Evolutionary conservation across 768 basidiomycete species (phyloP).

Genomic region (Pisolithus marmoratus): DNA sequence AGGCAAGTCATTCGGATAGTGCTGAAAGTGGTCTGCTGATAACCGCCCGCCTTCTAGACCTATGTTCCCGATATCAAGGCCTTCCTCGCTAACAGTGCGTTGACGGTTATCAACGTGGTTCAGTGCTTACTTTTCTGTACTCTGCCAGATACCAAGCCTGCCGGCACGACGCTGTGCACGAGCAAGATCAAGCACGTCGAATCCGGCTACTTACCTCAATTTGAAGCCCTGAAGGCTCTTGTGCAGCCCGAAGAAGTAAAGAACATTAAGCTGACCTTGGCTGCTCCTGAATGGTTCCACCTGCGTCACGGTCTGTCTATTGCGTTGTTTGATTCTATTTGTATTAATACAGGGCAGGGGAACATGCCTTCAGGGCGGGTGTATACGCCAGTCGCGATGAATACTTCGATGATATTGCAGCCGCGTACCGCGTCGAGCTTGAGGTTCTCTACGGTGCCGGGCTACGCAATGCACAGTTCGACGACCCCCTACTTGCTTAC

Average conservation of each 20-base stretch:
- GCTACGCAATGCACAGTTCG: conserved; percentile 39
- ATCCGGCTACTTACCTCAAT: conserved; percentile 60
- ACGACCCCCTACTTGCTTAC: conserved; percentile 48
- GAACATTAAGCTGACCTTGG: conserved; percentile 66
- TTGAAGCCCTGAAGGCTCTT: conserved; percentile 52
- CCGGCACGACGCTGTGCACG: conserved; percentile 29
- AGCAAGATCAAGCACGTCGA: conserved; percentile 58
- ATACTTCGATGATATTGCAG: conserved; percentile 45
- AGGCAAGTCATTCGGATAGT: conserved; percentile 5
- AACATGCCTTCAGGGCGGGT: conserved; percentile 15
- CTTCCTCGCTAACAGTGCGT: conserved; percentile 15
- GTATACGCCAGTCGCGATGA: conserved; percentile 27
- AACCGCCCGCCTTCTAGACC: conserved; percentile 9
- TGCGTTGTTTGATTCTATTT: too few relatives aligned
- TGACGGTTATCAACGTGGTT: background rate
- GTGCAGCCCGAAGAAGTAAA: conserved; percentile 58
- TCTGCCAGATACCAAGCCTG: conserved; percentile 16
- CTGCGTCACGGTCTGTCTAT: conserved; percentile 50
- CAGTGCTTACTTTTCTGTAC: background rate
- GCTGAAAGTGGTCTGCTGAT: background rate
- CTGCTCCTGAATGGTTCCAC: conserved; percentile 69
- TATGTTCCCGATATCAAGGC: conserved; percentile 22
- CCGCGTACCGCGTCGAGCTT: conserved; percentile 42
- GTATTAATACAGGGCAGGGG: conserved; percentile 5
- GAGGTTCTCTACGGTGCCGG: conserved; percentile 40